These are phyloP conservation scores for Globisporangium polare DNA, from an alignment of 352 stramenopile genomes.

Conservation along the genomic window DNA sequence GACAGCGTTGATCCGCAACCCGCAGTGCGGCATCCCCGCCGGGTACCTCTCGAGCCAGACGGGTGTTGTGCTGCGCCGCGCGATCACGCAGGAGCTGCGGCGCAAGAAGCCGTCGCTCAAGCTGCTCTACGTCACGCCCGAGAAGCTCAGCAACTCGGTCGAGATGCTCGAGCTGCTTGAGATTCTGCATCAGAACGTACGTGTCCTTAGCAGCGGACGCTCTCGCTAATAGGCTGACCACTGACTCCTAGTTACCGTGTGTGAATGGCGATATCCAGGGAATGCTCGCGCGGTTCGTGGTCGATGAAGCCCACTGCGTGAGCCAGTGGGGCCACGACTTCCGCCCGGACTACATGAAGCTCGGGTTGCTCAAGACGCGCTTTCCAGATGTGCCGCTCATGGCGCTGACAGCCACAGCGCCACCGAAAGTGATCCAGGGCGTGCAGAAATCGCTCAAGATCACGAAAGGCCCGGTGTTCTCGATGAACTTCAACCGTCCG, in stretches of 20 bases:
- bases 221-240: background rate
- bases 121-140: constrained; percentile 94
- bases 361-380: constrained; percentile 85
- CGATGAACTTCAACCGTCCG: constrained; percentile 90
- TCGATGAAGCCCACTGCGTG: constrained; percentile 92
- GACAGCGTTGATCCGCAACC: constrained; percentile 69
- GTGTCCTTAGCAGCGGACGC: background rate
- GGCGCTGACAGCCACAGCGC: constrained; percentile 90
- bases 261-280: constrained; percentile 17
- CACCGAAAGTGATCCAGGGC: constrained; percentile 79
- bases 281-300: constrained; percentile 92
- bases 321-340: constrained; percentile 91
- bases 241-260: background rate
- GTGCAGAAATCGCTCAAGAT: constrained; percentile 79
- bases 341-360: constrained; percentile 90
- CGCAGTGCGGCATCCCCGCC: constrained; percentile 51
- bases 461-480: constrained; percentile 79
- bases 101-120: constrained; percentile 68
- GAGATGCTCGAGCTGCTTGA: constrained; percentile 73
- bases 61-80: constrained; percentile 48
- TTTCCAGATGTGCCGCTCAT: constrained; percentile 92
- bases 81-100: constrained; percentile 80
- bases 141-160: constrained; percentile 86
- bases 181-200: constrained; percentile 38
- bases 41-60: constrained; percentile 79